Base-by-base conservation (phyloP, 306 rosid genomes). In the Cucumis cinereus region DNA sequence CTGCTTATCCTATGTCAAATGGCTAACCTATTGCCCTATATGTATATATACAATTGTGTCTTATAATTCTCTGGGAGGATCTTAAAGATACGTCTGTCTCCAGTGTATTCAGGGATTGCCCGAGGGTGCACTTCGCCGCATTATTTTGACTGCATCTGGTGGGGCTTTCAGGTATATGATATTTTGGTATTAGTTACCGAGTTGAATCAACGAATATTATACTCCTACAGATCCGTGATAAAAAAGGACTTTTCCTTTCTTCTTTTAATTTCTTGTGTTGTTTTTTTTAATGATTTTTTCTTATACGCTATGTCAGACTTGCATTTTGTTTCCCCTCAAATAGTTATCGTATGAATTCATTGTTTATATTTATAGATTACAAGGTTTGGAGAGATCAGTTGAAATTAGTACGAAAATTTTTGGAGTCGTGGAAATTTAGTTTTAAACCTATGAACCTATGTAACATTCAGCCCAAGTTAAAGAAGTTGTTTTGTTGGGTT, bases 101-200 rank as follows among this genome's bases (percentile, higher is more conserved):
- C 93, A 94, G 99, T 94, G 99, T 85, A 90, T 94, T 82, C 99
- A 92, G 83, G 99, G 99, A 66, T 86, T 94, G 85, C 62, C 99
- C 13, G 97, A 92, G 70, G 91, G 90, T 77, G 93, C 96, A 60
- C 95, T 94, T 52, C 84, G 99, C 81, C 83, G 95, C 55, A 78
- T 92, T 78, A 89, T 94, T 85, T 83, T 94, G 85, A 94, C 99
- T 19, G 99, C 99, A 17, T 94, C 99, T 19, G 99, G 99, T 70
- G 99, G 99, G 58, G 85, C 99, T 82, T 94, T 94, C 85, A 90
- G 99, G 99, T 94, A 53, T 71, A 73, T 38, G 6, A 53, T 13
- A 11, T 7, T 11, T 40, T 23, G 56, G 67, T 38, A 35, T 11
- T 9, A 7, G 78, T 23, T 22, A 38, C 23, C 10, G 38, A 59